Evolutionary conservation across 2,329 filamentous ascomycete genomes (phyloP), one percentile per base, ranked within the genome.

Genomic region (Malbranchea zuffiana): DNA sequence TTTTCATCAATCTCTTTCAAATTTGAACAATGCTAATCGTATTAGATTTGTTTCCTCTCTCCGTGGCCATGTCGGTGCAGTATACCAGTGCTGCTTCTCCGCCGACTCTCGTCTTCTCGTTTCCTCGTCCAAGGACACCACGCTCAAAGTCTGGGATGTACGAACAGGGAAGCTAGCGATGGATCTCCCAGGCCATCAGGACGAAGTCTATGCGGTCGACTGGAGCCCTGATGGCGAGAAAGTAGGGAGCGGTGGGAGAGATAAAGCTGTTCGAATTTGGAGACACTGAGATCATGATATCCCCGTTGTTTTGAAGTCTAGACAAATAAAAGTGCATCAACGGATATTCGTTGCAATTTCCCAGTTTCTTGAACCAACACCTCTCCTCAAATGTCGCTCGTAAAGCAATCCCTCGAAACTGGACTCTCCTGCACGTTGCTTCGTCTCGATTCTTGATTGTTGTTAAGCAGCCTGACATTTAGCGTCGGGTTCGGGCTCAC

Each of bases 81-180:
- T 96, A 11, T 96, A 95, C 56, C 85, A 92, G 63, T 85, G 82
- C 51, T 79, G 81, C 27, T 98, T 95, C 65, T 92, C 83, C 7
- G 82, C 90, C 2, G 90, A 98, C 58, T 92, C 82, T 12, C 70
- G 88, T n/a, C 64, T 94, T 19, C 65, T 96, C 3, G 87, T 93
- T 10, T 92, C 84, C 20, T 82, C 74, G 2, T 87, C 80, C 44
- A 93, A 93, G 57, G 90, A 96, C 55, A 90, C 84, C 2, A 96
- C 90, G 0, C 64, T 96, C 32, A 96, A 94, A 56, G 82, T 92
- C 4, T 98, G 88, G 87, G 86, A 92, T 51, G 82, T 94, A 55
- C 71, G 80, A 44, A 84, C 81, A 1, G 82, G 80, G 34, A 94
- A 92, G 61, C 63, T 98, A 41, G 74, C 77, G 46, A 71, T 73